Evolutionary conservation across 2,329 filamentous ascomycete genomes (phyloP).

Genomic region (Nigrograna mackinnonii): DNA sequence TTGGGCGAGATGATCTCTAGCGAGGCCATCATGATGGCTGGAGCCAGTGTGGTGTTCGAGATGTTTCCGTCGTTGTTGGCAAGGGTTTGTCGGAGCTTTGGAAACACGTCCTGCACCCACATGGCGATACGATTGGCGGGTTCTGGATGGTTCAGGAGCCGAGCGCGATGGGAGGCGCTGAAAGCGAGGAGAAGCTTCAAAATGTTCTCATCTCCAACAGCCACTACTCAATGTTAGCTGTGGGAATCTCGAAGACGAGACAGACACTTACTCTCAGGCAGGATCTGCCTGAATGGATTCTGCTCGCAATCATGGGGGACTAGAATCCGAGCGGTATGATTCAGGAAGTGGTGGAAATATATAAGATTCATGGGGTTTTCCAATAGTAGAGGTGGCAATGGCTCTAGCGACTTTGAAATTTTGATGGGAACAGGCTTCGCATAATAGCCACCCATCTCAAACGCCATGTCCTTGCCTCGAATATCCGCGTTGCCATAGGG

Average conservation of each 20-base stretch:
- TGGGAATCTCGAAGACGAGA: no score
- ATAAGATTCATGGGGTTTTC: conserved; percentile 82
- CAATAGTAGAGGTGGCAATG: conserved; percentile 59
- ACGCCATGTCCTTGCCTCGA: conserved; percentile 55
- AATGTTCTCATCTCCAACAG: conserved; percentile 69
- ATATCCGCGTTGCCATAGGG: conserved; percentile 35
- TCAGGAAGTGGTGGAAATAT: conserved; percentile 74
- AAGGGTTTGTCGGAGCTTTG: conserved; percentile 69
- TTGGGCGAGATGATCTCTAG: conserved; percentile 82
- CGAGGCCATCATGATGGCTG: conserved; percentile 82
- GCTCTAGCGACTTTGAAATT: conserved; percentile 61
- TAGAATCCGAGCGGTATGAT: conserved; percentile 74
- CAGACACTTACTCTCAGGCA: conserved; percentile 64
- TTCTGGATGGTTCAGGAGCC: conserved; percentile 72
- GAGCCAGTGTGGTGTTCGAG: conserved; percentile 74
- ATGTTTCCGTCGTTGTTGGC: conserved; percentile 61
- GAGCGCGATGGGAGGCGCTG: conserved; percentile 80
- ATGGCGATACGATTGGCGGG: conserved; percentile 76
- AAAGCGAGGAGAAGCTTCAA: conserved; percentile 79
- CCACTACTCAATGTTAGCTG: no score
- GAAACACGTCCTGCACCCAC: conserved; percentile 81
- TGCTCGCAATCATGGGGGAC: conserved; percentile 65
- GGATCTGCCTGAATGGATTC: conserved; percentile 58
- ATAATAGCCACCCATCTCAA: conserved; percentile 70
- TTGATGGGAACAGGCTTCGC: conserved; percentile 68